Percentiles rank a stretch among this genome's conserved stretches.
Evolutionary conservation across 202 grass and related monocot species (phyloP).

Genomic region (Brachypodium distachyon): DNA sequence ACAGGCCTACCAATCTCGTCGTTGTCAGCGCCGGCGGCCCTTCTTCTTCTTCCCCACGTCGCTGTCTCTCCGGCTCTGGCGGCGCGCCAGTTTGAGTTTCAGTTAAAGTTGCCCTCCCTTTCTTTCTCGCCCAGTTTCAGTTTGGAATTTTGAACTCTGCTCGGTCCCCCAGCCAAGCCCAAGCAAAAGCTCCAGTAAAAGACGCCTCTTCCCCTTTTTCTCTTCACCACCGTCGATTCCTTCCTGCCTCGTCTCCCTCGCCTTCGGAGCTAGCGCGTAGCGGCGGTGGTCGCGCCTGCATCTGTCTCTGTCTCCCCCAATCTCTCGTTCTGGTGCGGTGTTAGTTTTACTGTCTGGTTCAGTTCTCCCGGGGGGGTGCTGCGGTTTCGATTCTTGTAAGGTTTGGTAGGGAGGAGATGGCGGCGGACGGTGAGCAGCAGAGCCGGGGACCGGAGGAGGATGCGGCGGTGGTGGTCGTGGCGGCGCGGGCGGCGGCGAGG

Average conservation of each 20-base stretch:
- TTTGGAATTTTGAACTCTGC: background rate
- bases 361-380: too few species aligned
- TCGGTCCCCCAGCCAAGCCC: background rate
- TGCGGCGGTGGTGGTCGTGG: slow-evolving; percentile 57
- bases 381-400: background rate
- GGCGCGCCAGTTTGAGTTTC: too few species aligned
- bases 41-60: background rate
- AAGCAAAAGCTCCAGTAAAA: too few species aligned
- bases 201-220: background rate
- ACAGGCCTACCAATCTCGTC: too few species aligned
- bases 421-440: background rate
- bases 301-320: background rate
- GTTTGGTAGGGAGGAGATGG: too few species aligned
- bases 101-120: too few species aligned
- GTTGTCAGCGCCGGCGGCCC: too few species aligned
- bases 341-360: too few species aligned
- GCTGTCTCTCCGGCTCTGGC: background rate
- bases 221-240: background rate
- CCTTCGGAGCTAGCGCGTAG: background rate
- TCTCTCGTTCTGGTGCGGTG: background rate
- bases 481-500: slow-evolving; percentile 50
- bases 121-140: too few species aligned
- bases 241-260: background rate
- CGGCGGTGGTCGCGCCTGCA: background rate
- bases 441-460: background rate